Evolutionary conservation across 1,284 basidiomycete species (phyloP), one percentile per base, ranked within the genome.

Genomic region (Ceraceosorus guamensis): DNA sequence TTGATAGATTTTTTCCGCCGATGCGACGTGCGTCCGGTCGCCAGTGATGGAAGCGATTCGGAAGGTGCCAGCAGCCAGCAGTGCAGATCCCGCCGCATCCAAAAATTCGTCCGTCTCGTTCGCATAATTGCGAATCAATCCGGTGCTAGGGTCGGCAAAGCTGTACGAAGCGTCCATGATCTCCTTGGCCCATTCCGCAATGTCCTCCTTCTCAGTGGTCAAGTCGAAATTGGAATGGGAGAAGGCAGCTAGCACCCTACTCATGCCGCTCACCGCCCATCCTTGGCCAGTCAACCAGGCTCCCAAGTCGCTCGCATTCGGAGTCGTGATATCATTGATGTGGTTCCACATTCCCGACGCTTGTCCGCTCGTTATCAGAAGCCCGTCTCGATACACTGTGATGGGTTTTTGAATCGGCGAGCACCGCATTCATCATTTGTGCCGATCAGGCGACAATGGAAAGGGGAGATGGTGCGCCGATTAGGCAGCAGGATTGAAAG

Each of bases 261-360:
- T 79, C 82, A 90, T 90, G 0, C 89, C 89, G 4, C 85, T 87
- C 0, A 87, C 84, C 0, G 85, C 89, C 89, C 89, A 91, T 0
- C 80, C 89, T 55, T 91, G 89, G 0, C 89, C 88, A 8, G 87
- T 87, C 0, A 1, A 85, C 86, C 46, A 79, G 56, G 70, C 87
- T 83, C 54, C 64, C 7, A 48, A 54, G 47, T 81, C 79, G 8
- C 57, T 49, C 61, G 66, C 67, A 6, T 55, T 57, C 3, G 48
- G 35, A 41, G 56, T 61, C 33, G 61, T 57, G 1, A 61, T 62
- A n/a, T 61, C 49, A 31, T 50, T 31, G 46, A 75, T 74, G 52
- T 75, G 71, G 4, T 63, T 65, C 62, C 67, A 71, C 24, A 73
- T 52, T 3, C 58, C 53, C 30, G 75, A 78, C 46, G 75, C 71